A percentile compares a stretch with the other conserved stretches of the same genome.
These are phyloP conservation scores for Mycena rosella DNA, from an alignment of 768 basidiomycete genomes.

Conservation along the genomic window DNA sequence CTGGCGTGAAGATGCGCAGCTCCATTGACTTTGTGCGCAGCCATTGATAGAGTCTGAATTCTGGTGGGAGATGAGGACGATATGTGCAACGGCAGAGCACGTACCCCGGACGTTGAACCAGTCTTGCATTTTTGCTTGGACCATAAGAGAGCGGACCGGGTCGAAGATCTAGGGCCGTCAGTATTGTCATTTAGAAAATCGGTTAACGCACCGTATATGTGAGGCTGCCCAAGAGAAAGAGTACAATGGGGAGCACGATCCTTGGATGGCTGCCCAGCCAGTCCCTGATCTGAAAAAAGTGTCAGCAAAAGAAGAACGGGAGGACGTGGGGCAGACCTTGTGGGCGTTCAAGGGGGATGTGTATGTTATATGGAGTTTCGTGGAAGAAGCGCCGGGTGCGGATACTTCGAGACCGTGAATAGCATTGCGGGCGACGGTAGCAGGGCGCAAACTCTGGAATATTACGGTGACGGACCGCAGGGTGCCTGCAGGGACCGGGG, in stretches of 20 bases:
- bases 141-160: slow-evolving; percentile 86
- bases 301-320: slow-evolving; percentile 30
- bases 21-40: slow-evolving; percentile 72
- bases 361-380: slow-evolving; percentile 30
- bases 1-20: slow-evolving; percentile 50
- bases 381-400: slow-evolving; percentile 31
- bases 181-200: neutral
- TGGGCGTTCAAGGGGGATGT: slow-evolving; percentile 26
- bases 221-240: slow-evolving; percentile 91
- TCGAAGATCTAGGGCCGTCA: slow-evolving; percentile 81
- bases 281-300: slow-evolving; percentile 61
- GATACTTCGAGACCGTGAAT: slow-evolving; percentile 70
- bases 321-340: slow-evolving; percentile 60
- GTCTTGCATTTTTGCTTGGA: slow-evolving; percentile 84
- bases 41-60: slow-evolving; percentile 84
- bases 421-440: slow-evolving; percentile 87
- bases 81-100: slow-evolving; percentile 21
- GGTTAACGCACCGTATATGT: slow-evolving; percentile 80
- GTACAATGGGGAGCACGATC: slow-evolving; percentile 81
- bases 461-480: slow-evolving; percentile 74
- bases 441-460: slow-evolving; percentile 74
- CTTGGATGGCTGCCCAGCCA: slow-evolving; percentile 92
- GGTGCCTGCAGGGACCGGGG: slow-evolving; percentile 72
- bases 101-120: slow-evolving; percentile 87
- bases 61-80: slow-evolving; percentile 49